phyloP scores from a whole-genome alignment of 2,329 filamentous ascomycete species.

The Neocucurbitaria cava region DNA sequence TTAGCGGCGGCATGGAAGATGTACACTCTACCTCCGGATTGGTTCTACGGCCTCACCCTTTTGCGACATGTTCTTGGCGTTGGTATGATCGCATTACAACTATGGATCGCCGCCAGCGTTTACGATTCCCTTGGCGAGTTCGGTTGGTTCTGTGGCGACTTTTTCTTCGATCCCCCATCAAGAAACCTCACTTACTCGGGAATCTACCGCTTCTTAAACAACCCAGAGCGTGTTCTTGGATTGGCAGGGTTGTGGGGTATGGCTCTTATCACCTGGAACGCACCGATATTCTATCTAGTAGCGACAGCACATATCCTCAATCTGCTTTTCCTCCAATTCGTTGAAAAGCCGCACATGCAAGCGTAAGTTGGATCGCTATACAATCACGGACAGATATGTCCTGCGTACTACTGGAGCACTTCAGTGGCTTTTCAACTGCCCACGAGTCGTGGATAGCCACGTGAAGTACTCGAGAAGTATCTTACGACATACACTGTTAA shows the following conservation, averaged over 20 bases:
- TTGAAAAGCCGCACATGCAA: constrained; percentile 97
- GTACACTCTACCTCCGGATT: constrained; percentile 86
- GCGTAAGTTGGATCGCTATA: background rate
- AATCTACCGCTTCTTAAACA: constrained; percentile 98
- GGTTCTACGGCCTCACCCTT: constrained; percentile 83
- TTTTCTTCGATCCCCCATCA: constrained; percentile 89
- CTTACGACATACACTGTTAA: background rate
- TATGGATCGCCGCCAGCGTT: constrained; percentile 92
- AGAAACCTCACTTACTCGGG: constrained; percentile 89
- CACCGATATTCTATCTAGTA: constrained; percentile 84
- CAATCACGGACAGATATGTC: background rate
- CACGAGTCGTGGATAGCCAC: background rate
- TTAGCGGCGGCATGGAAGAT: constrained; percentile 94
- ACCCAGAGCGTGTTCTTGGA: constrained; percentile 92
- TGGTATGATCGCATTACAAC: constrained; percentile 81
- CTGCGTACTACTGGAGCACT: background rate
- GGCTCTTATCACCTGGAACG: constrained; percentile 90
- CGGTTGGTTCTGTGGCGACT: constrained; percentile 98
- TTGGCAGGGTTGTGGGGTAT: constrained; percentile 95
- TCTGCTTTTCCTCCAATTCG: constrained; percentile 86
- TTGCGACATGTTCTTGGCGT: constrained; percentile 86
- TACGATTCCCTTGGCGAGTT: constrained; percentile 97
- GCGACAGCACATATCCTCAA: constrained; percentile 85
- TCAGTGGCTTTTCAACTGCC: background rate
- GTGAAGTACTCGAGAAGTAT: constrained; percentile 58